A percentile compares a stretch with the other conserved stretches of the same genome.
Conservation (phyloP, 176 grass and related monocot genomes). For the Juncus inflexus region DNA sequence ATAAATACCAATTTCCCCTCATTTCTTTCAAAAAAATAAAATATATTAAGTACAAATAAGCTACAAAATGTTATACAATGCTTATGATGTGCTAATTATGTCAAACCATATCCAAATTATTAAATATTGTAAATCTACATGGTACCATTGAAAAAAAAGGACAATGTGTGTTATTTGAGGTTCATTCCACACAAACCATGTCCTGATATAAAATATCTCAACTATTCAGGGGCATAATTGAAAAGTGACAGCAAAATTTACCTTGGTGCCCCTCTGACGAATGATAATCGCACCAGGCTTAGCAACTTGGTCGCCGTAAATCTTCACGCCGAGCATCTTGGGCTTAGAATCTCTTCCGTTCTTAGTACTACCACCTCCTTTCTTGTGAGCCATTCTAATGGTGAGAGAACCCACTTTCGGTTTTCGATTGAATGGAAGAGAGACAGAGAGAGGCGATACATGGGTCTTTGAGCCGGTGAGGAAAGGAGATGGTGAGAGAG, state of each 20-base stretch:
- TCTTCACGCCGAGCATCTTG: slow-evolving; percentile 88
- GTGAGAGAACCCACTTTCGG: slow-evolving; percentile 44
- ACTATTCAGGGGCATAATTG: no score
- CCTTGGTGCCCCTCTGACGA: slow-evolving; percentile 94
- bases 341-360: slow-evolving; percentile 86
- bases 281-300: slow-evolving; percentile 94
- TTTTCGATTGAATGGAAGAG: slow-evolving; percentile 5
- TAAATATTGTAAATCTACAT: no score
- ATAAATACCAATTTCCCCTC: no score
- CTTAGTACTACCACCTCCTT: slow-evolving; percentile 93
- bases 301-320: slow-evolving; percentile 88
- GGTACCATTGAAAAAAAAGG: no score
- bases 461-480: slow-evolving; percentile 15
- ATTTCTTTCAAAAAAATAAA: no score
- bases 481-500: slow-evolving; percentile 42
- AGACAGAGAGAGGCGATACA: slow-evolving; percentile 24
- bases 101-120: no score
- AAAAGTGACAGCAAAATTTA: slow-evolving; percentile 5
- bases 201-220: no score
- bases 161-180: no score
- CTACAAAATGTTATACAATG: no score
- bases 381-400: slow-evolving; percentile 97
- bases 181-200: no score
- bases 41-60: no score
- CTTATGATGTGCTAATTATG: no score